These are phyloP conservation scores for Cutaneotrichosporon arboriforme DNA, from an alignment of 1,284 basidiomycete genomes.

Conservation along the genomic window DNA sequence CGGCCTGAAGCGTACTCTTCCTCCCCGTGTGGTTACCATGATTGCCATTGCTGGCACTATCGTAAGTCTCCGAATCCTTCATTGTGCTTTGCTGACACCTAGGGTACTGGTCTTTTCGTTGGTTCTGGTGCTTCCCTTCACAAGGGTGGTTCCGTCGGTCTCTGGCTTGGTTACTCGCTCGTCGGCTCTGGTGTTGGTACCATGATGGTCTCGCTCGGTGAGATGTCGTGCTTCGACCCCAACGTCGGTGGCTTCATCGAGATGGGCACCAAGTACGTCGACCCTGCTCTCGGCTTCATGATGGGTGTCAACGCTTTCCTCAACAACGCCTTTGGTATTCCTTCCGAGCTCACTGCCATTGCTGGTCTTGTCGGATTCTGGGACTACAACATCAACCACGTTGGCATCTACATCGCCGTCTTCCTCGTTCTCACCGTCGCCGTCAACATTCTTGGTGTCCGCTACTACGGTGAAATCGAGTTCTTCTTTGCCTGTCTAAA, in stretches of 20 bases:
- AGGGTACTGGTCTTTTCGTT: slow-evolving; percentile 51
- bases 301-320: slow-evolving; percentile 59
- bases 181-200: slow-evolving; percentile 18
- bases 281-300: slow-evolving; percentile 54
- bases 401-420: slow-evolving; percentile 12
- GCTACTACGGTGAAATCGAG: slow-evolving; percentile 43
- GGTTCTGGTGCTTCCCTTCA: slow-evolving; percentile 25
- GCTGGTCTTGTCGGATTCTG: slow-evolving; percentile 58
- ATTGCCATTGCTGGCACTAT: too few relatives aligned
- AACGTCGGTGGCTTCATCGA: slow-evolving; percentile 22
- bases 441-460: slow-evolving; percentile 16
- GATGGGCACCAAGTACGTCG: slow-evolving; percentile 48
- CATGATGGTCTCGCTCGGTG: slow-evolving; percentile 18
- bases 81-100: slow-evolving; percentile 50
- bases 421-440: slow-evolving; percentile 11
- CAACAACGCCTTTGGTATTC: slow-evolving; percentile 50
- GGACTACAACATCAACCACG: slow-evolving; percentile 51
- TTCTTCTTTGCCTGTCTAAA: slow-evolving; percentile 59
- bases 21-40: too few relatives aligned
- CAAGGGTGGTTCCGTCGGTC: slow-evolving; percentile 49
- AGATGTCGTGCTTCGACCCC: slow-evolving; percentile 19
- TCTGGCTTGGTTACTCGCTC: slow-evolving; percentile 28
- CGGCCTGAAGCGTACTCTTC: slow-evolving; percentile 8
- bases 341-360: slow-evolving; percentile 68
- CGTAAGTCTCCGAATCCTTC: too few relatives aligned